phyloP scores from a whole-genome alignment of 2,329 filamentous ascomycete species.

The Cladophialophora yegresii region DNA sequence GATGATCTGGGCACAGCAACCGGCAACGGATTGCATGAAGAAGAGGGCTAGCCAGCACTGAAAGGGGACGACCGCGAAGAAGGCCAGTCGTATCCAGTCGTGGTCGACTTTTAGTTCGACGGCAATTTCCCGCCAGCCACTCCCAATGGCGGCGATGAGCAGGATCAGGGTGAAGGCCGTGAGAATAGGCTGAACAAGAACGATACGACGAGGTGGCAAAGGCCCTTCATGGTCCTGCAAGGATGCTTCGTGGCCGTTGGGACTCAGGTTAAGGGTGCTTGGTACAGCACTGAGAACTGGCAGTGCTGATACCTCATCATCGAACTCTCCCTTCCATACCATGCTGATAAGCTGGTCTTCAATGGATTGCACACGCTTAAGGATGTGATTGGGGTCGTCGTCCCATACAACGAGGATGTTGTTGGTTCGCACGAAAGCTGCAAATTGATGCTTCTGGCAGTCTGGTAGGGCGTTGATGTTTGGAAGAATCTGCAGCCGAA shows the following conservation, averaged over 20 bases:
- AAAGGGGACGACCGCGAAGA: conserved; percentile 55
- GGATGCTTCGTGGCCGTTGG: conserved; percentile 9
- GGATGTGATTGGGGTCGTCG: conserved; percentile 59
- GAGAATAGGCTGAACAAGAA: conserved; percentile 59
- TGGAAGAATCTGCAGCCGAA: conserved; percentile 64
- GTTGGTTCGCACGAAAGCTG: conserved; percentile 63
- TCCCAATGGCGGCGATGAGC: conserved; percentile 56
- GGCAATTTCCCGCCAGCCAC: conserved; percentile 59
- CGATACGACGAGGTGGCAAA: conserved; percentile 52
- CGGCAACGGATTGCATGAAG: conserved; percentile 52
- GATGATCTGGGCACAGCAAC: conserved; percentile 47
- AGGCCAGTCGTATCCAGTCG: conserved; percentile 56
- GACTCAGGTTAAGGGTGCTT: conserved; percentile 21
- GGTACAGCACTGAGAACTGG: conserved; percentile 25
- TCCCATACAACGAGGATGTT: conserved; percentile 65
- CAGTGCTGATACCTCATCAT: conserved; percentile 45
- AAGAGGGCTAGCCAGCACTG: conserved; percentile 61
- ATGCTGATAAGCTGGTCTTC: conserved; percentile 49
- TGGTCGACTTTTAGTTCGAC: conserved; percentile 58
- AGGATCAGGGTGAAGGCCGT: conserved; percentile 57
- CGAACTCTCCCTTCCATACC: conserved; percentile 43
- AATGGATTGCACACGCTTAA: conserved; percentile 55
- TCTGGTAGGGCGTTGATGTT: conserved; percentile 58
- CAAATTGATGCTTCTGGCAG: conserved; percentile 66
- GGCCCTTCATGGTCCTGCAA: conserved; percentile 44